Evolutionary conservation across 345 rosid species (phyloP), one percentile per base, ranked within the genome.

Genomic region (Iberis pinnata): DNA sequence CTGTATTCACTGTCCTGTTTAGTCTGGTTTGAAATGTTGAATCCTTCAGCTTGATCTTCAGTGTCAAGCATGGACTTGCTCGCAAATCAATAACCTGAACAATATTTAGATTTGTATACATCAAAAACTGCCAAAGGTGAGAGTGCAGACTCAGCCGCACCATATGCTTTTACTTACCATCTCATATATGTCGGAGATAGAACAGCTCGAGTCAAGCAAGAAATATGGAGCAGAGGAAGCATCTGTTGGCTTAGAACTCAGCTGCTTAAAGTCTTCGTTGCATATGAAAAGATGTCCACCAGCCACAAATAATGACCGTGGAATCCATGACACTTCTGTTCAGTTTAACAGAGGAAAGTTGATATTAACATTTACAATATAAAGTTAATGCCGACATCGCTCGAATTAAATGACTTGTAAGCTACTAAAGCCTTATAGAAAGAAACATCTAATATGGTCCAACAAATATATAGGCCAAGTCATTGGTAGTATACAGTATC

Each of bases 221-320:
- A 72, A 80, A 73, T 87, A 90, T 32, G 86, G 78, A 60, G 75
- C 49, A 12, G 75, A 77, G 58, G 75, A 73, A 43, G 65, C 69
- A 61, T 58, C 14, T 37, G 66, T 61, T 25, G 73, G 66, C 59
- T 65, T 63, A 56, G 77, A 67, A 62, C 77, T 63, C 56, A 92
- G 85, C 77, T 39, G 83, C 69, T 14, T 73, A 42, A 92, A 74
- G 67, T 88, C 95, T 75, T 92, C 98, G 27, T 43, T 19, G 56
- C 98, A 92, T 45, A 92, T 55, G 61, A 84, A 71, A 58, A 88
- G 56, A 50, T 77, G 73, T 48, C 71, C 79, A 69, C 75, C 73
- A 41, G 71, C 76, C 49, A 92, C 76, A 73, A 92, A 81, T 43
- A 92, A 58, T 18, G 98, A 87, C 70, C 96, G 75, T 37, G 71